phyloP scores from a whole-genome alignment of 495 filamentous ascomycete genomes.

The Xylaria scruposa region DNA sequence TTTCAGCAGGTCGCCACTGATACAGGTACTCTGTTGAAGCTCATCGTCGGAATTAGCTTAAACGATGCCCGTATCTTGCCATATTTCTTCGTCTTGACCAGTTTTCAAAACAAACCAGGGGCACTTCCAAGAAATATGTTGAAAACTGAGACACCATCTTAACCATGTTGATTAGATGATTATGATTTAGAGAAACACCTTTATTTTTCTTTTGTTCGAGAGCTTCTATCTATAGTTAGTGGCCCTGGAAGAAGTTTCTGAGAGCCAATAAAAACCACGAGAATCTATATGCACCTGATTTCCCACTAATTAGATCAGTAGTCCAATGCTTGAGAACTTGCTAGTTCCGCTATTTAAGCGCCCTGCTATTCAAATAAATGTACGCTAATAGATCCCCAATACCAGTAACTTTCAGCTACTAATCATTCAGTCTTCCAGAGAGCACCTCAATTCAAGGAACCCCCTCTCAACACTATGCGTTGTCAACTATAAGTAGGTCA shows the following conservation, averaged over 20 bases:
- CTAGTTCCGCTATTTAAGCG: background rate
- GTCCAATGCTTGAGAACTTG: background rate
- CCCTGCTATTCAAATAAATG: background rate
- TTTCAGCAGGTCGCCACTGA: background rate
- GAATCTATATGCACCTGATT: constrained; percentile 1
- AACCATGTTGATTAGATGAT: background rate
- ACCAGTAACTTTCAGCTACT: background rate
- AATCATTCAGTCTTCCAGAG: background rate
- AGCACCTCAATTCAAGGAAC: background rate
- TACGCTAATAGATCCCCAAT: background rate
- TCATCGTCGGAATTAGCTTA: background rate
- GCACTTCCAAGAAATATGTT: background rate
- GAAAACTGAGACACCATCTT: background rate
- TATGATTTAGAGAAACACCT: background rate
- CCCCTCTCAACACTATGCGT: constrained; percentile 7
- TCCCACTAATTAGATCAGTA: constrained; percentile 1
- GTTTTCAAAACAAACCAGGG: background rate
- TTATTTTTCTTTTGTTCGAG: background rate
- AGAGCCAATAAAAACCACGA: background rate
- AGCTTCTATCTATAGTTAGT: background rate
- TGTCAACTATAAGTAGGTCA: background rate
- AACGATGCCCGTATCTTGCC: background rate
- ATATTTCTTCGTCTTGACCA: background rate
- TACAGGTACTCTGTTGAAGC: background rate
- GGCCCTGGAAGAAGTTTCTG: background rate